These are phyloP conservation scores for Papiliotrema flavescens DNA, from an alignment of 1,284 basidiomycete genomes.

Conservation along the genomic window DNA sequence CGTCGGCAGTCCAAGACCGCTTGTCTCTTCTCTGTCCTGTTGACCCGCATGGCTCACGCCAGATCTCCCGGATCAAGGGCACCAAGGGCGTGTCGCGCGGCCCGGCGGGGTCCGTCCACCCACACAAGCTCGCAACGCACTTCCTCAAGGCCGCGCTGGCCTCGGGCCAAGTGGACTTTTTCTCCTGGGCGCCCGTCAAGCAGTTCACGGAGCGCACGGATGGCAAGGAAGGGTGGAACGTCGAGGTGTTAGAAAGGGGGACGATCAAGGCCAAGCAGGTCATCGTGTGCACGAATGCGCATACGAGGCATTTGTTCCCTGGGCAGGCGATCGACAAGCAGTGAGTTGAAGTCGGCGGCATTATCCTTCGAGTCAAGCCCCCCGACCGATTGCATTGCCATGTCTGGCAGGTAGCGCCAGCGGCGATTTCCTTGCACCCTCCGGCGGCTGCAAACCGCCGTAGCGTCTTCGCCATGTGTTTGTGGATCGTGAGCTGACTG, in stretches of 20 bases:
- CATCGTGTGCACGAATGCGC: conserved; percentile 37
- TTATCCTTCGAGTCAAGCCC: too few species aligned
- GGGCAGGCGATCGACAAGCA: conserved; percentile 10
- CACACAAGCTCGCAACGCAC: conserved; percentile 33
- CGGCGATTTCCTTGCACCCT: too few species aligned
- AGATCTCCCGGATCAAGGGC: conserved; percentile 8
- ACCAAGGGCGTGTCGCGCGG: conserved; percentile 14
- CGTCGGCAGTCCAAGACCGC: too few species aligned
- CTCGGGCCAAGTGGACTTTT: conserved; percentile 12
- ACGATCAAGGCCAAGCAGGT: conserved; percentile 23
- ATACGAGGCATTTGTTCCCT: conserved; percentile 33
- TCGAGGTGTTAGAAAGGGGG: conserved; percentile 23
- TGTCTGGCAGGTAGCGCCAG: too few species aligned
- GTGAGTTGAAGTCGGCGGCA: too few species aligned
- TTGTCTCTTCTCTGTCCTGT: neutral
- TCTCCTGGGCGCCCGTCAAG: conserved; percentile 20
- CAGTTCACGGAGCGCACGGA: conserved; percentile 1
- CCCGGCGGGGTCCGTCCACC: conserved; percentile 26
- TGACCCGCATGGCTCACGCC: neutral
- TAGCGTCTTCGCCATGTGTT: neutral
- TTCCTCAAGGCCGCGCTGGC: conserved; percentile 17
- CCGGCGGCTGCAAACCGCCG: neutral
- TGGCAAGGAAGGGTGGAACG: conserved; percentile 8
- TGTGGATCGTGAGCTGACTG: neutral
- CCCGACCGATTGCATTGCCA: too few species aligned